These are phyloP conservation scores for Argentina anserina DNA, from an alignment of 306 rosid genomes.

Conservation along the genomic window DNA sequence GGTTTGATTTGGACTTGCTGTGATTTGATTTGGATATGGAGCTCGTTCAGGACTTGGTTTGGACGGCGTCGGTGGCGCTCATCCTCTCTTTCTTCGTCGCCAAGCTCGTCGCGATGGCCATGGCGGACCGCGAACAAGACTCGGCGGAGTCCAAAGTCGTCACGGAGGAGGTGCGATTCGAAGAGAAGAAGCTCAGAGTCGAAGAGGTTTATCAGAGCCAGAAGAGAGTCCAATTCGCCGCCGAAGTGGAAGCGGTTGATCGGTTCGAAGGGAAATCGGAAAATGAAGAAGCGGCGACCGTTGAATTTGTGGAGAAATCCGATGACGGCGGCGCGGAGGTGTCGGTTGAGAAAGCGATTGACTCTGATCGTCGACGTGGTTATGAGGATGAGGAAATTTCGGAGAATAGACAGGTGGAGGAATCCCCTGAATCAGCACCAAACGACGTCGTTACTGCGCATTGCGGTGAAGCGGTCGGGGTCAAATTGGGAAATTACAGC, in stretches of 20 bases:
- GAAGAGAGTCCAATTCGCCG: conserved; percentile 28
- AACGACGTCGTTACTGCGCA: conserved; percentile 21
- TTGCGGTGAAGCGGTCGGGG: conserved; percentile 20
- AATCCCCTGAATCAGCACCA: conserved; percentile 10
- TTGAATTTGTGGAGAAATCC: conserved; percentile 8
- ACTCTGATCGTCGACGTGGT: conserved; percentile 9
- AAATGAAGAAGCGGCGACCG: conserved; percentile 2
- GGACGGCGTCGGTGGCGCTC: conserved; percentile 48
- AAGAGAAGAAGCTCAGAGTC: conserved; percentile 31
- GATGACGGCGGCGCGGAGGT: conserved; percentile 9
- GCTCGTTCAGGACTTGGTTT: conserved; percentile 43
- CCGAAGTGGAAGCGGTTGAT: conserved; percentile 18
- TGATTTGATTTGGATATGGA: conserved; percentile 40
- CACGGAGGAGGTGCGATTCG: conserved; percentile 24
- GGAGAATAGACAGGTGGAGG: conserved; percentile 7
- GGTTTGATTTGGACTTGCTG: not conserved
- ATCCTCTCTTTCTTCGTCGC: conserved; percentile 51
- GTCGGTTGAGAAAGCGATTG: not conserved
- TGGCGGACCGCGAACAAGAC: conserved; percentile 23
- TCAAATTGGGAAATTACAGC: conserved; percentile 8
- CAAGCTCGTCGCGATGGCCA: conserved; percentile 49
- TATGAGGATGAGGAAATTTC: not conserved
- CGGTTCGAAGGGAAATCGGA: conserved; percentile 12
- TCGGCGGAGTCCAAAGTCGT: not conserved
- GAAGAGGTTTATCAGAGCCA: conserved; percentile 24